Conservation (phyloP, 2,329 filamentous ascomycete species). For the Saccharata proteae region DNA sequence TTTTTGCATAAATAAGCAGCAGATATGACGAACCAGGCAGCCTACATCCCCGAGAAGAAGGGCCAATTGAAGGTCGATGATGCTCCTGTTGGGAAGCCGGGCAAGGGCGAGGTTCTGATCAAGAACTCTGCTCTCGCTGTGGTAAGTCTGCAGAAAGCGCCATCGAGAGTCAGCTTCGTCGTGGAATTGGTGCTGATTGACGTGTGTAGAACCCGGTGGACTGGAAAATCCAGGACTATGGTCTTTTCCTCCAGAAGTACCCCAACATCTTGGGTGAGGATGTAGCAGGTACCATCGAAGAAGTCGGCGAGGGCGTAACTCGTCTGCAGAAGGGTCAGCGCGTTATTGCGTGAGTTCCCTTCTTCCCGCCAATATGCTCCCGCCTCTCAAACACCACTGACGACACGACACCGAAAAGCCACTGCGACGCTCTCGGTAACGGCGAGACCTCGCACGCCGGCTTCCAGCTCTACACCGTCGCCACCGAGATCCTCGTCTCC, state of each 20-base stretch:
- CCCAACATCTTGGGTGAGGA: constrained; percentile 25
- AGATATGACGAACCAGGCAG: constrained; percentile 23
- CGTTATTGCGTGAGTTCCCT: constrained; percentile 5
- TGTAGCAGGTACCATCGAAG: constrained; percentile 25
- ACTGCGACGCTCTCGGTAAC: constrained; percentile 14
- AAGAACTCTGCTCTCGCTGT: constrained; percentile 22
- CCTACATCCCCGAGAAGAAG: constrained; percentile 19
- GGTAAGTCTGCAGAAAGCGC: no score
- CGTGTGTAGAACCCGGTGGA: no score
- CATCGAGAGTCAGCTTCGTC: no score
- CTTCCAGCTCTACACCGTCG: constrained; percentile 24
- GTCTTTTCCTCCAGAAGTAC: constrained; percentile 10
- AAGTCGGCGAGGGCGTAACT: constrained; percentile 16
- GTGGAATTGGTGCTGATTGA: no score
- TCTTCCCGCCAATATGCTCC: neutral
- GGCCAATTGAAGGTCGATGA: constrained; percentile 19
- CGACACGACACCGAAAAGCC: no score
- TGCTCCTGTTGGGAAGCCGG: constrained; percentile 17
- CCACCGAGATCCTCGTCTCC: constrained; percentile 18
- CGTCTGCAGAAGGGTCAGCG: constrained; percentile 6
- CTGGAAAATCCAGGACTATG: no score
- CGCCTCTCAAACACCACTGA: neutral
- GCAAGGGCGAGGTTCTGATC: constrained; percentile 20
- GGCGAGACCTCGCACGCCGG: constrained; percentile 14
- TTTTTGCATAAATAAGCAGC: no score